Base-by-base conservation (phyloP, 2,329 filamentous ascomycete species). In the Colletotrichum costaricense region DNA sequence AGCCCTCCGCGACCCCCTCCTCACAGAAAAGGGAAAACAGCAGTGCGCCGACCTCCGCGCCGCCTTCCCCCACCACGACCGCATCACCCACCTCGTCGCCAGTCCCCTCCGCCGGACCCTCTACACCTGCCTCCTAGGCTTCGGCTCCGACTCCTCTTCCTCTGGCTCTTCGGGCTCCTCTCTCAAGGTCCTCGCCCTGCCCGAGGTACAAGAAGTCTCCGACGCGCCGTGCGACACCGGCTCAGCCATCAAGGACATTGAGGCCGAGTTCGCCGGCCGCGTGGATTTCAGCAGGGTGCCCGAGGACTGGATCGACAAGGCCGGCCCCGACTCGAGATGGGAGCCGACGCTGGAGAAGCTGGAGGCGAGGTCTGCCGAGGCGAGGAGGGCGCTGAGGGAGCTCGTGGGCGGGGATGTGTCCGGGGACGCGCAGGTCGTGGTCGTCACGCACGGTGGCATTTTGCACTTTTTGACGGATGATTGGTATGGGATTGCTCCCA, bases 401-500 rank as follows among this genome's bases (percentile, higher is more conserved):
- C 78, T 84, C 64, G 65, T 84, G 87, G 74, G 89, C 85, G 78
- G 38, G 14, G 14, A 79, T 5, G 62, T 66, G 2, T 73, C 77
- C 1, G 79, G 76, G 0, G 91, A 93, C 78, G 86, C 84, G 4
- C 89, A 96, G 77, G 89, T 97, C 33, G 90, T 93, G 0, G 87
- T 95, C 2, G 94, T 97, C 8, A 93, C 94, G 3, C 95, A 97
- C 78, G 95, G 95, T 2, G 94, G 93, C 1, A 93, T 95, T 77
- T 80, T 97, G 78, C 95, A 98, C 81, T 97, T 94, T 78, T 84
- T 98, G 75, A 97, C 94, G 0, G 90, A 95, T 76, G 95, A 97
- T 78, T 97, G 92, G 90, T 86, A 90, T 67, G 93, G 91, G 55
- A 88, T 89, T 28, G 80, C 83, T 77, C 77, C 85, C 4, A 77